phyloP scores from a whole-genome alignment of 106 monocot genomes.

The Triglochin maritima region DNA sequence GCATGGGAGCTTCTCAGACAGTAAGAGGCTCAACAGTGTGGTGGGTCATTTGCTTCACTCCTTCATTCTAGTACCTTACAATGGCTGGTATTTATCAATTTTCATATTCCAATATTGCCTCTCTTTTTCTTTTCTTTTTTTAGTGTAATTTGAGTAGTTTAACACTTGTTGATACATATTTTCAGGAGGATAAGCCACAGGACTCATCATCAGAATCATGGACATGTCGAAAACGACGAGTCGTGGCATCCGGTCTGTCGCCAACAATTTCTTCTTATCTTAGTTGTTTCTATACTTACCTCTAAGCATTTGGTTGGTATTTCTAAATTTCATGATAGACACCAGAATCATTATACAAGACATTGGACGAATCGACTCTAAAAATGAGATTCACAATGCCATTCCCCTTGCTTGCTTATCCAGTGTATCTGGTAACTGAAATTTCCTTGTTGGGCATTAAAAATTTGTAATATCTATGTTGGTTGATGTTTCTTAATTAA shows the following conservation, averaged over 20 bases:
- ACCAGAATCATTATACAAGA: slow-evolving; percentile 7
- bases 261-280: neutral
- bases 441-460: neutral
- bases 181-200: slow-evolving; percentile 15
- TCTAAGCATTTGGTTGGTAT: neutral
- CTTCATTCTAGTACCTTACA: slow-evolving; percentile 85
- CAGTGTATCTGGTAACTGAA: slow-evolving; percentile 13
- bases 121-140: no score
- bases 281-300: neutral
- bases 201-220: neutral
- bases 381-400: slow-evolving; percentile 13
- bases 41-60: slow-evolving; percentile 83
- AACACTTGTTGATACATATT: neutral
- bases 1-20: slow-evolving; percentile 78
- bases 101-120: neutral
- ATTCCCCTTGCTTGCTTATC: slow-evolving; percentile 19
- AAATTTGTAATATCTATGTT: neutral
- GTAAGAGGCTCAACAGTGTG: slow-evolving; percentile 66
- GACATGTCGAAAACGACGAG: no score
- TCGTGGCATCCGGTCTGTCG: slow-evolving; percentile 14
- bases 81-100: slow-evolving; percentile 51
- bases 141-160: no score
- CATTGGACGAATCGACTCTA: slow-evolving; percentile 1
- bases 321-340: neutral
- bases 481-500: no score